Evolutionary conservation across 768 basidiomycete species (phyloP).

Genomic region (Arthromyces matolae): DNA sequence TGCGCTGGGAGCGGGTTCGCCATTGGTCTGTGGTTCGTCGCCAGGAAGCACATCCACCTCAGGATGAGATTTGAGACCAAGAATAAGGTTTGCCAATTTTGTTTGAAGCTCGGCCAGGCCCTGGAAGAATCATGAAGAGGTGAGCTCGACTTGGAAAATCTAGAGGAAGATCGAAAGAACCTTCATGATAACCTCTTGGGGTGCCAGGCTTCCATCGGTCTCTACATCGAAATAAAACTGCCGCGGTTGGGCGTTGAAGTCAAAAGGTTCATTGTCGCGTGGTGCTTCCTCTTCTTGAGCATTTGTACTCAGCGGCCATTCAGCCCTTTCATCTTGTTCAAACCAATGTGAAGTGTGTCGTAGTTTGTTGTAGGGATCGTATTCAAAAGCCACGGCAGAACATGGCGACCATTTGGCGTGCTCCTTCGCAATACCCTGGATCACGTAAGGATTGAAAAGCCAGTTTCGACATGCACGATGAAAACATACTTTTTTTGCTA

Average conservation of each 20-base stretch:
- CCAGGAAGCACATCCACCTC: constrained; percentile 51
- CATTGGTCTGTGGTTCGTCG: constrained; percentile 33
- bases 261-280: constrained; percentile 79
- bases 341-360: constrained; percentile 96
- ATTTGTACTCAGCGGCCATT: constrained; percentile 93
- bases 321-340: constrained; percentile 72
- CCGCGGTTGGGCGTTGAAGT: constrained; percentile 81
- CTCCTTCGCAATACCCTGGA: constrained; percentile 93
- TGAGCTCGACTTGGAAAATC: not conserved
- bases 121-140: constrained; percentile 31
- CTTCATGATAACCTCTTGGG: constrained; percentile 88
- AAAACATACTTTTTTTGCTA: constrained; percentile 85
- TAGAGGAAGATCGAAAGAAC: constrained; percentile 31
- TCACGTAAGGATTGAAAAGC: constrained; percentile 5
- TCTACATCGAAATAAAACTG: constrained; percentile 96
- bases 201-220: constrained; percentile 84
- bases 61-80: constrained; percentile 64
- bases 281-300: constrained; percentile 79
- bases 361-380: constrained; percentile 96
- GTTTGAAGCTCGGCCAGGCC: constrained; percentile 76
- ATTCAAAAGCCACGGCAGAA: constrained; percentile 93
- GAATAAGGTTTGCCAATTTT: constrained; percentile 76
- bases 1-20: constrained; percentile 19
- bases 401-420: constrained; percentile 99
- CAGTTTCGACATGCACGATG: not conserved